Conservation (phyloP, 768 basidiomycete genomes). For the Leccinum fibrillosum region DNA sequence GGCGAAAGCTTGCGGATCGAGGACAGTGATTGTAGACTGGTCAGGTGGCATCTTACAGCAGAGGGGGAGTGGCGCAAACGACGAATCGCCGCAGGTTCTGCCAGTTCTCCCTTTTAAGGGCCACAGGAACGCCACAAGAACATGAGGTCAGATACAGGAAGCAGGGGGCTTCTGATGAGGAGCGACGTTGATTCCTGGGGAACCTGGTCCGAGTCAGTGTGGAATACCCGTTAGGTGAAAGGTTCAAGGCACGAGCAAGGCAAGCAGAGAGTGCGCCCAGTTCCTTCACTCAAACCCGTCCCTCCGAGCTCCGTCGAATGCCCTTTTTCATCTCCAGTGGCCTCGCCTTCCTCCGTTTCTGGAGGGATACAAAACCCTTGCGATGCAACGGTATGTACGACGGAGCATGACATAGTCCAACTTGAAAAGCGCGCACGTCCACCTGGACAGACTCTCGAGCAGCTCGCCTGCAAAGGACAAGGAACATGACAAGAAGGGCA, state of each 20-base stretch:
- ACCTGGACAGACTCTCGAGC: too few species aligned
- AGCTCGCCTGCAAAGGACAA: too few species aligned
- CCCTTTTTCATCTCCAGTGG: too few species aligned
- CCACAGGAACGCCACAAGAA: not conserved
- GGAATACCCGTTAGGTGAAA: not conserved
- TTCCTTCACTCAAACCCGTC: too few species aligned
- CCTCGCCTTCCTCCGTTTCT: too few species aligned
- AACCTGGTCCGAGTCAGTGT: not conserved
- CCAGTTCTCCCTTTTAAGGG: not conserved
- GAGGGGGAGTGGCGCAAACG: not conserved
- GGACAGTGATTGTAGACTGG: conserved; percentile 1
- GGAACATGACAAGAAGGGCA: too few species aligned
- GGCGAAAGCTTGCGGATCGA: conserved; percentile 19
- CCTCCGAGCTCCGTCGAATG: too few species aligned
- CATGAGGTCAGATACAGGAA: not conserved
- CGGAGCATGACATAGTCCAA: too few species aligned
- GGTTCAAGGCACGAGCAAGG: not conserved
- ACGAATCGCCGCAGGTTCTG: not conserved
- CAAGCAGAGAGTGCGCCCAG: not conserved
- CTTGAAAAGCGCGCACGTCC: too few species aligned
- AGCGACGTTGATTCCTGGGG: not conserved
- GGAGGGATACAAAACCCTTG: too few species aligned
- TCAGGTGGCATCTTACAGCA: not conserved
- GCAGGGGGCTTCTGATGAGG: conserved; percentile 1
- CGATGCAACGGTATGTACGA: too few species aligned